Evolutionary conservation across 2,329 filamentous ascomycete genomes (phyloP).

Genomic region (Fusarium sp.): DNA sequence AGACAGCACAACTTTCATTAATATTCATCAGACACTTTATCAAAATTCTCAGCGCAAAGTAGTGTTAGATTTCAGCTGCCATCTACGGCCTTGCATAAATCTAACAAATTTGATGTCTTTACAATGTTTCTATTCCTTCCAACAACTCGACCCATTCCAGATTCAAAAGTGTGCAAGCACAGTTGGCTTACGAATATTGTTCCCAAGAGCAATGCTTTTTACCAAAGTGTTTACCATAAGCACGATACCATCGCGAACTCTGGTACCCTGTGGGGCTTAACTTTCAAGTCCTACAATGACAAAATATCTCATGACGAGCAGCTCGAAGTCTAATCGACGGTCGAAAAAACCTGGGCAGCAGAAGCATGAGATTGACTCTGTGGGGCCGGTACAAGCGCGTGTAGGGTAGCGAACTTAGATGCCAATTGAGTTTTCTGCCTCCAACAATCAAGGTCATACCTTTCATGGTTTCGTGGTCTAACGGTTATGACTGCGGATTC

Average conservation of each 20-base stretch:
- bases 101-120: not conserved
- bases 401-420: not conserved
- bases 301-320: rapidly evolving
- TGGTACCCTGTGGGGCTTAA: rapidly evolving
- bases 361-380: not conserved
- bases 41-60: rapidly evolving
- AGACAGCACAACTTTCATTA: rapidly evolving
- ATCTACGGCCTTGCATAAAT: rapidly evolving
- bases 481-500: conserved; percentile 1
- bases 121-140: rapidly evolving
- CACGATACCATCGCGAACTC: rapidly evolving
- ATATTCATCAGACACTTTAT: not conserved
- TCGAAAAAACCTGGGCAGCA: rapidly evolving
- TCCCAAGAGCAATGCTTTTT: not conserved
- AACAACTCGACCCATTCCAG: not conserved
- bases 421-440: rapidly evolving
- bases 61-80: rapidly evolving
- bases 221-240: rapidly evolving
- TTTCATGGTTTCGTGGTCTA: not conserved
- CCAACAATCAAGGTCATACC: not conserved
- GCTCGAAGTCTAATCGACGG: rapidly evolving
- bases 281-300: rapidly evolving
- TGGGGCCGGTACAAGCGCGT: rapidly evolving
- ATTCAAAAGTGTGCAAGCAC: too few relatives aligned
- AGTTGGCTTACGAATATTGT: rapidly evolving